These are phyloP conservation scores for Bryum argenteum DNA, from an alignment of 225 moss, liverwort and hornwort genomes.

Conservation along the genomic window DNA sequence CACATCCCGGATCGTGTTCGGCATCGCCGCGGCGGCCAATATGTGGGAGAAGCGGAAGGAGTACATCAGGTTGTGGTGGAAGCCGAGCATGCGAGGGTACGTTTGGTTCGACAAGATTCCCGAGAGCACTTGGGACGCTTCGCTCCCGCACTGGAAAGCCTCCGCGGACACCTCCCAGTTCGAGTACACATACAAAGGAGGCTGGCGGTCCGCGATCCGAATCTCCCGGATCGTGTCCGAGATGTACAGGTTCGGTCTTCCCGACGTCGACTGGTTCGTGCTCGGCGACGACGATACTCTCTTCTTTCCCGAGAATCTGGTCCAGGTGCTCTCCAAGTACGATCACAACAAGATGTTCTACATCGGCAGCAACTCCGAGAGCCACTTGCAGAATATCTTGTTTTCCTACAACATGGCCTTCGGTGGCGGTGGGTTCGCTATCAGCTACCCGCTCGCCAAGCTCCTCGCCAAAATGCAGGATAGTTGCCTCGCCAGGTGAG, in stretches of 20 bases:
- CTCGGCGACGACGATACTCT: conserved; percentile 62
- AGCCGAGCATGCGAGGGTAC: conserved; percentile 43
- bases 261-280: conserved; percentile 62
- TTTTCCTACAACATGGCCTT: conserved; percentile 66
- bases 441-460: conserved; percentile 53
- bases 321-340: conserved; percentile 54
- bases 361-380: conserved; percentile 53
- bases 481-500: conserved; percentile 48
- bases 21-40: conserved; percentile 54
- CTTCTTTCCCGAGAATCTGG: conserved; percentile 55
- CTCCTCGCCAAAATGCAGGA: conserved; percentile 50
- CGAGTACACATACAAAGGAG: conserved; percentile 52
- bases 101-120: conserved; percentile 46
- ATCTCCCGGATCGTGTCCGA: conserved; percentile 55
- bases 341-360: conserved; percentile 54
- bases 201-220: conserved; percentile 51
- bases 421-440: conserved; percentile 57
- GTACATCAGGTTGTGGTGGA: conserved; percentile 58
- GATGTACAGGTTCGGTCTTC: conserved; percentile 46
- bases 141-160: conserved; percentile 36
- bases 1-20: conserved; percentile 53
- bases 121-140: conserved; percentile 24
- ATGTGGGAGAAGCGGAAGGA: conserved; percentile 54
- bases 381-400: conserved; percentile 53
- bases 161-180: conserved; percentile 43